These are phyloP conservation scores for Neocallimastix lanati DNA, from an alignment of 192 early-diverging fungal genomes.

Conservation along the genomic window DNA sequence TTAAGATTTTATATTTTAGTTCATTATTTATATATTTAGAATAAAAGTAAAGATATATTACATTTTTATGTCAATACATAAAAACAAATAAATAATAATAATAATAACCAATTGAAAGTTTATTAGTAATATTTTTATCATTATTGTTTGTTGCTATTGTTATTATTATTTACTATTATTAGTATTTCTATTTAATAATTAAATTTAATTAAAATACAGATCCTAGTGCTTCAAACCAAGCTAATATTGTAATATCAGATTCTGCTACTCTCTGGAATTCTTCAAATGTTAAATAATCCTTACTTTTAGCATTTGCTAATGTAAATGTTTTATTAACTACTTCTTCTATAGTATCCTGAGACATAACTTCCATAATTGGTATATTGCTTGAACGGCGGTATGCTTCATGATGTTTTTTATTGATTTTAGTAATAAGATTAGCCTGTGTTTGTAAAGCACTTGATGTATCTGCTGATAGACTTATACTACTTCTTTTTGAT, in stretches of 20 bases:
- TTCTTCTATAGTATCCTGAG: conserved; percentile 79
- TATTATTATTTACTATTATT: no score
- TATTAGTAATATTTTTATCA: no score
- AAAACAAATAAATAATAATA: no score
- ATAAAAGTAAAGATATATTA: no score
- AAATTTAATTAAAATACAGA: background rate
- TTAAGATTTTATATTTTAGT: no score
- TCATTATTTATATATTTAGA: no score
- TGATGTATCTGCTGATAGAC: background rate
- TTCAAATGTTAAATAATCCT: conserved; percentile 47
- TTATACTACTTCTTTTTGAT: background rate
- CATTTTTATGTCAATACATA: no score
- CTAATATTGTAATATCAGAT: conserved; percentile 57
- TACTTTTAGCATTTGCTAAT: conserved; percentile 22
- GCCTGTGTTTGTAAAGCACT: background rate
- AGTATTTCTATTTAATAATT: no score
- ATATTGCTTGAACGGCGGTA: background rate
- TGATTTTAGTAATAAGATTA: background rate
- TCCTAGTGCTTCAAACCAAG: conserved; percentile 27
- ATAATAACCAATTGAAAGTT: no score
- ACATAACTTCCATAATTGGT: conserved; percentile 82
- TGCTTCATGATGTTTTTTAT: background rate
- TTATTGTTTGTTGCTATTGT: no score
- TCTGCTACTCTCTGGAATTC: conserved; percentile 67
- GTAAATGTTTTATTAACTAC: conserved; percentile 80